Base-by-base conservation (phyloP, 2,329 filamentous ascomycete genomes). In the Arthrobotrys sphaeroides region DNA sequence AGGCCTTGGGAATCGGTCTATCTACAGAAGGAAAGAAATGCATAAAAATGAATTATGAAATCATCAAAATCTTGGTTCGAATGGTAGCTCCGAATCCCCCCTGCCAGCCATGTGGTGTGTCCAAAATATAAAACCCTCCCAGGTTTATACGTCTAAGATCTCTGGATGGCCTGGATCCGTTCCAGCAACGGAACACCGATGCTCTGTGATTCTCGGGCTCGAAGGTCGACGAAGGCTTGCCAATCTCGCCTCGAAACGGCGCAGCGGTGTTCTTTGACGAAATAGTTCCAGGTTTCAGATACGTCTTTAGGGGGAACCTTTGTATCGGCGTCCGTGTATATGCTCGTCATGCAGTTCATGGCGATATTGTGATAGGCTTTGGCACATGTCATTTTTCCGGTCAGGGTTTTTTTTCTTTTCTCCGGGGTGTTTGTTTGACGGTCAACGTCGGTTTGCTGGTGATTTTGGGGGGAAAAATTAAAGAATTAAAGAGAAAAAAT, bases 311-410 rank as follows among this genome's bases (percentile, higher is more conserved):
- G 51, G 3, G 51, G 51, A 24, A 55, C 51, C 16, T 55, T 55
- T 16, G 51, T n/a, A 55, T 55, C 51, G 51, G 51, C 51, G 51
- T 55, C 38, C n/a, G 51, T 55, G 51, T 55, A 55, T 55, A 55
- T 55, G 51, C 51, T 55, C 3, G 51, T 55, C 51, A 55, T 55
- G 51, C 51, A 55, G 22, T 55, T 55, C 51, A 55, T 55, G 20
- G 51, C 51, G 22, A 55, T 38, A 24, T 55, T 55, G n/a, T 55
- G 51, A 24, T 55, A 55, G 51, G 51, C 51, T 55, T 55, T 55
- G 6, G 51, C 51, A 24, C 51, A 55, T 24, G 51, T 55, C 51
- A 55, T 55, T 55, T 55, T 55, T 55, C 31, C 51, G 51, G 31
- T 12, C 51, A 31, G 51, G 26, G n/a, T n/a, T n/a, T n/a, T n/a